Evolutionary conservation across 331 rosid species (phyloP).

Genomic region (Dryas integrifolia): DNA sequence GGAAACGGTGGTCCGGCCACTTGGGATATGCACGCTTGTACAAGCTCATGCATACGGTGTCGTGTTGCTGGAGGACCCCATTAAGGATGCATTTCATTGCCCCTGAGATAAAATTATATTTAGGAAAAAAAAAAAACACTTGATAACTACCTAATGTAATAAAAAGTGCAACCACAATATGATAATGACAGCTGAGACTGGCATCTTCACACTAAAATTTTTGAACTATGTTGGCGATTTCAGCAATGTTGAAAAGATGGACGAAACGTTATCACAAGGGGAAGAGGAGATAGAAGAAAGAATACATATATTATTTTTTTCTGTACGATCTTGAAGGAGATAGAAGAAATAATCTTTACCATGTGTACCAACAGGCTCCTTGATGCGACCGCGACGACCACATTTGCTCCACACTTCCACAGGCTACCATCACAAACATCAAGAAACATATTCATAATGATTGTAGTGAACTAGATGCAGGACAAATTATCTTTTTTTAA

Average conservation of each 20-base stretch:
- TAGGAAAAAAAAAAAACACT: background rate
- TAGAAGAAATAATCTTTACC: conserved; percentile 49
- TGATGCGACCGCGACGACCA: conserved; percentile 89
- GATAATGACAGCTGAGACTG: no score
- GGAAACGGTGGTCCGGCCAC: conserved; percentile 64
- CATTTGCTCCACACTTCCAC: conserved; percentile 82
- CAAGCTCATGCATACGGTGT: conserved; percentile 78
- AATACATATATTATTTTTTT: background rate
- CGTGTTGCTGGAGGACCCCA: conserved; percentile 78
- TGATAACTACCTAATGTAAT: background rate
- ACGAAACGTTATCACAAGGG: background rate
- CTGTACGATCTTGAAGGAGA: background rate
- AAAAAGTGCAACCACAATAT: no score
- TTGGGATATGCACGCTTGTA: conserved; percentile 90
- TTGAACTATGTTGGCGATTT: background rate
- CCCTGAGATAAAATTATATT: conserved; percentile 40
- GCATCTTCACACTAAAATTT: background rate
- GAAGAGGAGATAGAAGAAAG: background rate
- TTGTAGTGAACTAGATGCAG: background rate
- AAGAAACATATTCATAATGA: conserved; percentile 21
- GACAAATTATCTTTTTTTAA: background rate
- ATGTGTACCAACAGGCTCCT: conserved; percentile 97
- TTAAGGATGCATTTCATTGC: conserved; percentile 79
- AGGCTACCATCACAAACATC: conserved; percentile 63
- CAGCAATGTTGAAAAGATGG: background rate